Base-by-base conservation (phyloP, 495 filamentous ascomycete species). In the Cudoniella acicularis region DNA sequence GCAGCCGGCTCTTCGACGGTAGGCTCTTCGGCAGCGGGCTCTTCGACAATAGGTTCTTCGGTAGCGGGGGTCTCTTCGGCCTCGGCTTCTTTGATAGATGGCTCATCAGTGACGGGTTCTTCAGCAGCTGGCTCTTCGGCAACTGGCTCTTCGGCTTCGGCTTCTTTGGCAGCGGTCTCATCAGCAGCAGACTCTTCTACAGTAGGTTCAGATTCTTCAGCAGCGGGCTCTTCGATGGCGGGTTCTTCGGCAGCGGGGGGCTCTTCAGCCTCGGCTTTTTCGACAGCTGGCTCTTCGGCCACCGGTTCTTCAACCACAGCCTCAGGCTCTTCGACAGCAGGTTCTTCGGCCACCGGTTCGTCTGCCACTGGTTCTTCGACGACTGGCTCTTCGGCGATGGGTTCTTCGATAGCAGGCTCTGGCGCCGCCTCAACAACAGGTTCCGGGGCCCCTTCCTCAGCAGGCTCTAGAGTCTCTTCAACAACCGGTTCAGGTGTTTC, bases 31-130 rank as follows among this genome's bases (percentile, higher is more conserved):
- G 50, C 3, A 17, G 54, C 36, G 11, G 43, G 1, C 42, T 51
- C 62, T 54, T 60, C 52, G 30, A 36, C 13, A 13, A 36, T 16
- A 22, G 23, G 26, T 24, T 53, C 52, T 41, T 65, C 59, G n/a
- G 30, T 20, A 17, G 57, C 23, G 30, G 43, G 57, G 48, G 23
- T 25, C 8, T 55, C 47, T 49, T 62, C 43, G 3, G 43, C 4
- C 43, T 16, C n/a, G 43, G 8, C 13, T 46, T 16, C 18, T 46
- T 46, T n/a, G 6, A 11, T 53, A 40, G 64, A 47, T 36, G 30
- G 30, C 13, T 6, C 30, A 36, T 4, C 30, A 36, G 30, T 36
- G 30, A 36, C 13, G 6, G 40, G 36, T 26, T 48, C 22, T 27
- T 56, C 61, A 4, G 9, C 22, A 10, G 42, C 53, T 30, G 54